Evolutionary conservation across 495 filamentous ascomycete genomes (phyloP), one percentile per base, ranked within the genome.

Genomic region (Chaetomium cochliodes): DNA sequence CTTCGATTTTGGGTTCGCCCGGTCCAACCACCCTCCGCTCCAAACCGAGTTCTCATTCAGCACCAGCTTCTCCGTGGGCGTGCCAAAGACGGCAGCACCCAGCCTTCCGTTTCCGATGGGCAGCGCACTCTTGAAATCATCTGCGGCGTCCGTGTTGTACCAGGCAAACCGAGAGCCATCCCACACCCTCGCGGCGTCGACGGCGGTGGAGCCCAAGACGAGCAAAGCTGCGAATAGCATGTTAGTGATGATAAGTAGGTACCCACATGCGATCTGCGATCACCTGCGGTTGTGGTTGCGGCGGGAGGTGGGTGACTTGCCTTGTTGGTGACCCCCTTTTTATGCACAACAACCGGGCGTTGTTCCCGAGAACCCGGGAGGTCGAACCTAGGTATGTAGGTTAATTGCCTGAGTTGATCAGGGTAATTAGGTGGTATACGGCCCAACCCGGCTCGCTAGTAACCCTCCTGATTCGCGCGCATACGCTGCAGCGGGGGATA

Each of bases 1-100:
- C 18, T 54, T 54, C 13, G 51, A 54, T 9, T 33, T 54, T 8
- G 26, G 26, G 51, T 54, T 54, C 26, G 51, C 51, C 28, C 51
- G 25, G 51, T 54, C 51, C 4, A 11, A 4, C 26, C 26, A 54
- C 4, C 26, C 26, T 2, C 51, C 51, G 18, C 51, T 54, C 51
- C 51, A 54, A 16, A 54, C 51, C 15, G 51, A 54, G 51, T 54
- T 54, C 28, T 54, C 51, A 16, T 54, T 54, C 51, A 54, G 7
- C 16, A 54, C 51, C 25, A 54, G 18, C 51, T 54, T 54, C n/a
- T 54, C 51, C 8, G 15, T 33, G 25, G 15, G 26, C 15, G 51
- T 54, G 4, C 51, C 51, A 54, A 33, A 33, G 22, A 54, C 51
- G 16, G 28, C 26, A 2, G 51, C 51, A 20, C 26, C 51, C 51